Conservation (phyloP, 1,284 basidiomycete species). For the Cryptococcus sp. region DNA sequence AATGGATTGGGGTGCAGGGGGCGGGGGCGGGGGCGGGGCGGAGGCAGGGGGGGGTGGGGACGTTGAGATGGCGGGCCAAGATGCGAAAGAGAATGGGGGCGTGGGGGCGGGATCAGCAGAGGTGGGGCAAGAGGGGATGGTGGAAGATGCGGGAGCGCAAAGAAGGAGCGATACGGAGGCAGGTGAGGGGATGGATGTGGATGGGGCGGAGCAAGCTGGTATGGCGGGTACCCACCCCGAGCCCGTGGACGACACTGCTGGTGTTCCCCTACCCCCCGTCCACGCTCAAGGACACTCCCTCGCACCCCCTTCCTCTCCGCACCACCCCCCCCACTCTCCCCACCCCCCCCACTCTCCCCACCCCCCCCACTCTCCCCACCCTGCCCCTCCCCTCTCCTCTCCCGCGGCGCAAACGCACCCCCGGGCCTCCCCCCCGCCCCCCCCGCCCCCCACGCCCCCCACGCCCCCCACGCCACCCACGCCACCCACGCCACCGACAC, state of each 20-base stretch:
- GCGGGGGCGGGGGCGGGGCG: conserved; percentile 1
- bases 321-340: no score
- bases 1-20: background rate
- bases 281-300: no score
- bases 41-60: background rate
- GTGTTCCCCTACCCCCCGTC: no score
- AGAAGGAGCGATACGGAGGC: background rate
- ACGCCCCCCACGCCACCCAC: background rate
- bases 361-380: no score
- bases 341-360: no score
- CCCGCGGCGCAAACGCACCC: background rate
- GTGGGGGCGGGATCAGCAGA: background rate
- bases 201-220: background rate
- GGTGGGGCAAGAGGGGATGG: no score
- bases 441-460: background rate
- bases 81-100: background rate
- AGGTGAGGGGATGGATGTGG: background rate
- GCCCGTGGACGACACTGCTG: background rate
- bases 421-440: background rate
- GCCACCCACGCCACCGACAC: background rate
- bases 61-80: background rate
- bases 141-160: no score
- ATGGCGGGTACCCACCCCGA: background rate
- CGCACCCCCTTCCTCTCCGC: no score
- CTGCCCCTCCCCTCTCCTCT: no score